Evolutionary conservation across 345 rosid genomes (phyloP).

Genomic region (Mallotus nudiflorus): DNA sequence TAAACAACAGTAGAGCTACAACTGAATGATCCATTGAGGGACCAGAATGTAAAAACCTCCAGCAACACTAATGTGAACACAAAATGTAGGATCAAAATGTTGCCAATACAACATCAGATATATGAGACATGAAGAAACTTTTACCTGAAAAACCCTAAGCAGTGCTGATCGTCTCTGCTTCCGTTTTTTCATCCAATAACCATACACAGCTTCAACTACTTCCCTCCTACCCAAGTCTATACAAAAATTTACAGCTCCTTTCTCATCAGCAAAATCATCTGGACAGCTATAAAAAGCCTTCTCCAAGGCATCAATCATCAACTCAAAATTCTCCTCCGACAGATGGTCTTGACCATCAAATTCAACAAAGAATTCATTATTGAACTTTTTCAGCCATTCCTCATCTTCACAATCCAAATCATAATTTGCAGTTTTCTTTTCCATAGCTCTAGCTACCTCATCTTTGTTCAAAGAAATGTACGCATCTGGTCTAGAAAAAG

Average conservation of each 20-base stretch:
- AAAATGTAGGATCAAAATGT: neutral
- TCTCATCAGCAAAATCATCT: conserved; percentile 53
- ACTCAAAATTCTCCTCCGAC: conserved; percentile 67
- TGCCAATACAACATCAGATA: conserved; percentile 4
- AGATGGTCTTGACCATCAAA: conserved; percentile 39
- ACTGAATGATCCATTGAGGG: neutral
- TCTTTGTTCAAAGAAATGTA: conserved; percentile 59
- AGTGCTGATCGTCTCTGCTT: conserved; percentile 64
- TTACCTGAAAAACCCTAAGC: conserved; percentile 88
- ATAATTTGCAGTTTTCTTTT: conserved; percentile 58
- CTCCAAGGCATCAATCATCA: conserved; percentile 87
- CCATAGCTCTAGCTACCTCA: conserved; percentile 82
- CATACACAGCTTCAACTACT: conserved; percentile 66
- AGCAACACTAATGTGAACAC: neutral
- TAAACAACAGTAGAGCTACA: neutral
- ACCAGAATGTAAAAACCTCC: neutral
- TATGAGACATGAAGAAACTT: neutral
- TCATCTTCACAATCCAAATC: conserved; percentile 98
- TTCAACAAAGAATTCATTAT: conserved; percentile 34
- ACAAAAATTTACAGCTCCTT: conserved; percentile 46
- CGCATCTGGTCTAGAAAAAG: conserved; percentile 52
- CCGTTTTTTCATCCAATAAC: conserved; percentile 73
- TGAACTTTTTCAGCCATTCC: conserved; percentile 71
- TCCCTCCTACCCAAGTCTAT: conserved; percentile 53
- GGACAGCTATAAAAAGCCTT: conserved; percentile 60